Conservation (phyloP, 1,284 basidiomycete species). For the Fomes fomentarius region DNA sequence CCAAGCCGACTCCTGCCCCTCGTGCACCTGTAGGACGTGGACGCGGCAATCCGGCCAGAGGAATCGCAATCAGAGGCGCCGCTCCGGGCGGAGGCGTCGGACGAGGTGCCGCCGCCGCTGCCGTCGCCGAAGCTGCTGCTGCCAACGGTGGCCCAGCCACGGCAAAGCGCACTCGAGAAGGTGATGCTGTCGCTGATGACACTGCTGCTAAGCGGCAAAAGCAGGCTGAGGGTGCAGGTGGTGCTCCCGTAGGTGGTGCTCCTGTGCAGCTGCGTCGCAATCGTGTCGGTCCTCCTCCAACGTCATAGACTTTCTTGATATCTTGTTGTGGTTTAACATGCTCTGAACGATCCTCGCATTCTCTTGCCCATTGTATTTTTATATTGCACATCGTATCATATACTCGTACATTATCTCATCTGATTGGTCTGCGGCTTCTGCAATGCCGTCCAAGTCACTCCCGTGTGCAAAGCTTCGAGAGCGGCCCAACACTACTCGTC, state of each 20-base stretch:
- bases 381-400: conserved; percentile 11
- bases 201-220: conserved; percentile 74
- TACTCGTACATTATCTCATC: conserved; percentile 2
- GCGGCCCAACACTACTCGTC: no score
- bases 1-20: conserved; percentile 29
- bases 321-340: conserved; percentile 7
- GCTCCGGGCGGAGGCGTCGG: conserved; percentile 33
- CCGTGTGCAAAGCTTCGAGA: no score
- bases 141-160: conserved; percentile 44
- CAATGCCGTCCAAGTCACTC: no score
- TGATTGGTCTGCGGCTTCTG: no score
- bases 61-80: conserved; percentile 43
- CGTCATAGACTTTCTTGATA: background rate
- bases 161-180: conserved; percentile 65
- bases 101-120: conserved; percentile 39
- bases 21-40: conserved; percentile 14
- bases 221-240: conserved; percentile 38
- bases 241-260: conserved; percentile 8
- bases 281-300: conserved; percentile 29
- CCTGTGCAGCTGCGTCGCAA: conserved; percentile 36
- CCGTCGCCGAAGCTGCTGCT: conserved; percentile 42
- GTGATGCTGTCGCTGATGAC: conserved; percentile 48
- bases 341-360: no score
- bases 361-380: conserved; percentile 18
- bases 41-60: conserved; percentile 28